Conservation (phyloP, 441 rosid species). For the Populus hybrid region DNA sequence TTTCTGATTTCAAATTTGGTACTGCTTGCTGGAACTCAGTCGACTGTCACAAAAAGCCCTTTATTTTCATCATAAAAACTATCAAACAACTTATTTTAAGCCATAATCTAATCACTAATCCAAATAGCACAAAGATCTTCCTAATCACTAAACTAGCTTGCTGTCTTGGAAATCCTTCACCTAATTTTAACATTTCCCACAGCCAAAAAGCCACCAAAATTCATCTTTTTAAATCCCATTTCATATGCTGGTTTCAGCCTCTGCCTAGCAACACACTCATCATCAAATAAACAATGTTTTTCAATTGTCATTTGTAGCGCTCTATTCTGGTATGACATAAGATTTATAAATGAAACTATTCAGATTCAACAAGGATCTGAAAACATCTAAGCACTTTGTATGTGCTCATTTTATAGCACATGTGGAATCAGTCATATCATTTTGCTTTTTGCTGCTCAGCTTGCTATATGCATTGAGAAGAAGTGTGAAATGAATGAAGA, state of each 20-base stretch:
- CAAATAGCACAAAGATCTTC: neutral
- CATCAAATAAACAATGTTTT: neutral
- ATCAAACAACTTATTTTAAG: neutral
- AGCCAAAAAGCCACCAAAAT: neutral
- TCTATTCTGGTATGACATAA: neutral
- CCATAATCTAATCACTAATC: neutral
- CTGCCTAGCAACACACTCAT: neutral
- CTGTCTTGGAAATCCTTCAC: neutral
- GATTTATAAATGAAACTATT: no score
- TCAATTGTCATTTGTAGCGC: neutral
- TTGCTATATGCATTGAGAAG: conserved; percentile 92
- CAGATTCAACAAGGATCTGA: neutral
- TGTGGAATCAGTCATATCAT: neutral
- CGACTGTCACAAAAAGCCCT: neutral
- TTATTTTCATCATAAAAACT: neutral
- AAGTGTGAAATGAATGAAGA: conserved; percentile 85
- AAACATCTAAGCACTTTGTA: neutral
- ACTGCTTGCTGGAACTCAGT: neutral
- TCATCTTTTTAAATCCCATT: neutral
- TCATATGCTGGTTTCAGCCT: neutral
- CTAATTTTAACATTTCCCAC: neutral
- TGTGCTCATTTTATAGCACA: neutral
- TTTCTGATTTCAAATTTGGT: neutral
- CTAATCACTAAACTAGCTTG: neutral
- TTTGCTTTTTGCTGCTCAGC: conserved; percentile 49